A percentile compares a stretch with the other conserved stretches of the same genome.
These are phyloP conservation scores for Vanilla planifolia DNA, from an alignment of 106 monocot species.

Conservation along the genomic window DNA sequence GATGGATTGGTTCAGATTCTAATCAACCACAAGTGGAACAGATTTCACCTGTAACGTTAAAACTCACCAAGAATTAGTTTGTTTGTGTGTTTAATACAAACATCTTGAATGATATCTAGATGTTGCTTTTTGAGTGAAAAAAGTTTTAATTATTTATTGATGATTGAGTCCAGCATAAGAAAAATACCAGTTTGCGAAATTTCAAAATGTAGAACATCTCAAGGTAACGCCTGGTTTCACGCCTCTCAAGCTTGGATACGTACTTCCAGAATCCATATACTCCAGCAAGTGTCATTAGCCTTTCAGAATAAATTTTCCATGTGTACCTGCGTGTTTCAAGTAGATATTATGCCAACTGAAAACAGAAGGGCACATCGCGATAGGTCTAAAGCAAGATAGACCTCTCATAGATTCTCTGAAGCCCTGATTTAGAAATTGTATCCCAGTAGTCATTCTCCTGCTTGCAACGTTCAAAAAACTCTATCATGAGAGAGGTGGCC, in stretches of 20 bases:
- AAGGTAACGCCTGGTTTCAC: conserved; percentile 81
- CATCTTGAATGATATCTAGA: no score
- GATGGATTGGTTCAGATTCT: no score
- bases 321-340: conserved; percentile 57
- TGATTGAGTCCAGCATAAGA: not conserved
- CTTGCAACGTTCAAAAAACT: conserved; percentile 71
- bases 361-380: not conserved
- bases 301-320: conserved; percentile 95
- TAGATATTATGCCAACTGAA: not conserved
- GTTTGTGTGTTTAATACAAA: no score
- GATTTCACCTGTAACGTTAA: not conserved
- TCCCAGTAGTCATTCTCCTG: conserved; percentile 55
- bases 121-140: not conserved
- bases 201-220: conserved; percentile 98
- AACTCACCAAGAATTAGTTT: no score
- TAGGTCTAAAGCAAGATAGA: conserved; percentile 10
- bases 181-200: conserved; percentile 73
- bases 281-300: conserved; percentile 86
- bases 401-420: conserved; percentile 70
- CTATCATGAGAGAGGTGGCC: conserved; percentile 40
- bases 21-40: conserved; percentile 1
- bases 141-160: not conserved
- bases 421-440: conserved; percentile 50
- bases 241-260: conserved; percentile 86
- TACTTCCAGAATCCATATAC: conserved; percentile 97